These are phyloP conservation scores for Wallacemonas rigidus DNA, from an alignment of 208 protist species.

Conservation along the genomic window DNA sequence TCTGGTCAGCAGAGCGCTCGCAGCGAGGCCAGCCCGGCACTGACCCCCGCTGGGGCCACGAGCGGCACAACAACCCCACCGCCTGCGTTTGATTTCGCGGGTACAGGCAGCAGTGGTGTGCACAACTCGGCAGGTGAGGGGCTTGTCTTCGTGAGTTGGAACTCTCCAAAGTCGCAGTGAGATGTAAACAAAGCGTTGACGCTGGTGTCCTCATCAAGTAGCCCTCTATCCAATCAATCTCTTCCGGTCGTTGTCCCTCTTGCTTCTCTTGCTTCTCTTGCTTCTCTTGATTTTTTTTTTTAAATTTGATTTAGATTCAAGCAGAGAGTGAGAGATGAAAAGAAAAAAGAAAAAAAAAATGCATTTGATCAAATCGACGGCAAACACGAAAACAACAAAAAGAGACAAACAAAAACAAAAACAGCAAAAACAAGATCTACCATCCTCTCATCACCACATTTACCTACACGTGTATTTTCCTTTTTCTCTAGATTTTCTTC, in stretches of 20 bases:
- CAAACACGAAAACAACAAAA: slow-evolving; percentile 3
- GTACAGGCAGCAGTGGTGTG: background rate
- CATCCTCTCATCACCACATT: background rate
- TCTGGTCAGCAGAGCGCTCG: slow-evolving; percentile 6
- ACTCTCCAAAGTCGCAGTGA: slow-evolving; percentile 1
- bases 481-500: slow-evolving; percentile 4
- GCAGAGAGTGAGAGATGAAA: too few relatives aligned
- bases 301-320: too few relatives aligned
- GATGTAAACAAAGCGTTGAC: background rate
- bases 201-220: too few relatives aligned
- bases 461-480: background rate
- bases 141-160: slow-evolving; percentile 11
- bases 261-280: too few relatives aligned
- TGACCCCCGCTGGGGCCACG: slow-evolving; percentile 5
- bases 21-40: slow-evolving; percentile 1
- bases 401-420: slow-evolving; percentile 7
- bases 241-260: too few relatives aligned
- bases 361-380: background rate
- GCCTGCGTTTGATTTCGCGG: background rate
- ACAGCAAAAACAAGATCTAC: background rate
- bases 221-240: too few relatives aligned
- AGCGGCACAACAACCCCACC: slow-evolving; percentile 7
- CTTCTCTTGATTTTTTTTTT: too few relatives aligned
- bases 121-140: background rate
- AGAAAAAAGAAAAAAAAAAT: background rate